Evolutionary conservation across 108 stramenopile genomes (phyloP).

Genomic region (Fragilaria radians): DNA sequence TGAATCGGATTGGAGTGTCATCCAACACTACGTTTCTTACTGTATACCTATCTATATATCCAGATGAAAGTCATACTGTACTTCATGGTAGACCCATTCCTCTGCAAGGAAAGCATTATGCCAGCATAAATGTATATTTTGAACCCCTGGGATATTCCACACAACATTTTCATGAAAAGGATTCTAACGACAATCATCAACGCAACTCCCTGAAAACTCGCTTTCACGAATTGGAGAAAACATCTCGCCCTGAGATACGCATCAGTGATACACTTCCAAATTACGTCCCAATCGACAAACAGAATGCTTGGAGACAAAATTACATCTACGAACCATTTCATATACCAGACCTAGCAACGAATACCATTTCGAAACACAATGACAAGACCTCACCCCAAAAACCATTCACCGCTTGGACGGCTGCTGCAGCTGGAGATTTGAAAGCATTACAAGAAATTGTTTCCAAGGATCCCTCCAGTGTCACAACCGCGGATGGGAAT

Average conservation of each 20-base stretch:
- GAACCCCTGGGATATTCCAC: constrained; percentile 62
- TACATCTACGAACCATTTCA: constrained; percentile 48
- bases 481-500: constrained; percentile 25
- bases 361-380: constrained; percentile 51
- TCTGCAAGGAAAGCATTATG: constrained; percentile 73
- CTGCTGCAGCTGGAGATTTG: constrained; percentile 43
- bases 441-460: constrained; percentile 23
- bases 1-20: background rate
- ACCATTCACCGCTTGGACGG: constrained; percentile 22
- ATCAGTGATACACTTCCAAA: constrained; percentile 41
- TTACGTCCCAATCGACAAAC: constrained; percentile 2
- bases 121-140: constrained; percentile 89
- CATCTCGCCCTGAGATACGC: constrained; percentile 17
- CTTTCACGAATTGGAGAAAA: constrained; percentile 36
- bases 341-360: constrained; percentile 53
- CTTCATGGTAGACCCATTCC: constrained; percentile 69
- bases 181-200: constrained; percentile 36
- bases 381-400: constrained; percentile 47
- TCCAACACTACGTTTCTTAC: constrained; percentile 20
- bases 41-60: constrained; percentile 72
- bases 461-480: constrained; percentile 9
- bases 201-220: constrained; percentile 43
- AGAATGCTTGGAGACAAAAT: constrained; percentile 36
- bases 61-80: constrained; percentile 39
- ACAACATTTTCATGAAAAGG: constrained; percentile 36